A percentile compares a stretch with the other conserved stretches of the same genome.
Conservation (phyloP, 257 asterid species). For the Pogostemon cablin region DNA sequence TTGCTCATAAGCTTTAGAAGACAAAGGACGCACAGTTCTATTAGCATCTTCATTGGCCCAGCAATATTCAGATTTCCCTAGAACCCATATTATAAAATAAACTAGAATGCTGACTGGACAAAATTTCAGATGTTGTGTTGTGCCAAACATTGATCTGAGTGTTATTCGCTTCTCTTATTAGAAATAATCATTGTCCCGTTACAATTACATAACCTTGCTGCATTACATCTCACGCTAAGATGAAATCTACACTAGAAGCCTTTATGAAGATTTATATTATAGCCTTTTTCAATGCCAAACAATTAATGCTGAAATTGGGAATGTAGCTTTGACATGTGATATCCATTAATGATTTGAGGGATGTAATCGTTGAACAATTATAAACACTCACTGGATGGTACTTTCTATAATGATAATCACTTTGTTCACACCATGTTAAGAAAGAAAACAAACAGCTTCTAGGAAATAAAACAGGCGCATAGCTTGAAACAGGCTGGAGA, state of each 20-base stretch:
- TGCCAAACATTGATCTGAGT: not conserved
- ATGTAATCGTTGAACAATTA: not conserved
- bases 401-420: not conserved
- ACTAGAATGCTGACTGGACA: not conserved
- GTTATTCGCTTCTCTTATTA: not conserved
- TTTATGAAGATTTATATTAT: not conserved
- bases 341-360: not conserved
- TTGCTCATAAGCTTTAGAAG: slow-evolving; percentile 12
- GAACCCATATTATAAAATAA: not conserved
- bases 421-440: not conserved
- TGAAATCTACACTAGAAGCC: not conserved
- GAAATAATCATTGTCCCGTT: not conserved
- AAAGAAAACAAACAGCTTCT: slow-evolving; percentile 2
- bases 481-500: slow-evolving; percentile 13
- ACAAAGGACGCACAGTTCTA: not conserved
- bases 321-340: slow-evolving; percentile 13
- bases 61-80: not conserved
- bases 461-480: slow-evolving; percentile 2
- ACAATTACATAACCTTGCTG: not conserved
- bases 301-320: not conserved
- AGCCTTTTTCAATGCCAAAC: not conserved
- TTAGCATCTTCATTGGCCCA: not conserved
- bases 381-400: slow-evolving; percentile 20
- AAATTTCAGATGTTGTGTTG: not conserved
- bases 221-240: not conserved